These are phyloP conservation scores for Eucalyptus cloeziana DNA, from an alignment of 345 rosid species.

Conservation along the genomic window DNA sequence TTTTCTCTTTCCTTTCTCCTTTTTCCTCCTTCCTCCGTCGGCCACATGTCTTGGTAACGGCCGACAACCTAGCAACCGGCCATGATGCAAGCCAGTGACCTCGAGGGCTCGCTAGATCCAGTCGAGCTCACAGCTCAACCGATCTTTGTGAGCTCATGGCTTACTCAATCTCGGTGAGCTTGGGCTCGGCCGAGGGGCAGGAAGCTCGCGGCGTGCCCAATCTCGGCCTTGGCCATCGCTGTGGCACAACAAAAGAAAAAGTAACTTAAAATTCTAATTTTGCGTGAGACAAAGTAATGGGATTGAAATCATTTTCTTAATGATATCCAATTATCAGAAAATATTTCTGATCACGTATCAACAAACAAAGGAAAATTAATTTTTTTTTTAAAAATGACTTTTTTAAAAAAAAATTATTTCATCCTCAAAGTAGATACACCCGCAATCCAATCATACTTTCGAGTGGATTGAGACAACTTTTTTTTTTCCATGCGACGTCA, in stretches of 20 bases:
- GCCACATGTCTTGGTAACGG: fast-evolving
- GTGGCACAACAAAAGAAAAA: neutral
- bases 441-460: neutral
- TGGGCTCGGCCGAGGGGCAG: fast-evolving
- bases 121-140: neutral
- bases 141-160: neutral
- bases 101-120: neutral
- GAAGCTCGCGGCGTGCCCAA: fast-evolving
- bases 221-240: fast-evolving
- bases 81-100: fast-evolving
- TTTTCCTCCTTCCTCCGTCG: neutral
- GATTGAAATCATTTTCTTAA: neutral
- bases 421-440: neutral
- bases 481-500: neutral
- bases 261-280: neutral
- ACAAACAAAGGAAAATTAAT: neutral
- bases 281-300: fast-evolving
- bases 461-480: neutral
- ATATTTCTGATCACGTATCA: fast-evolving
- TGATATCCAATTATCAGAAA: neutral
- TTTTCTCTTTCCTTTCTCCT: neutral
- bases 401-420: no score
- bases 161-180: neutral
- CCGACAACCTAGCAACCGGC: fast-evolving
- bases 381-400: neutral